Conservation (phyloP, 2,329 filamentous ascomycete species). For the Botrytis byssoidea region DNA sequence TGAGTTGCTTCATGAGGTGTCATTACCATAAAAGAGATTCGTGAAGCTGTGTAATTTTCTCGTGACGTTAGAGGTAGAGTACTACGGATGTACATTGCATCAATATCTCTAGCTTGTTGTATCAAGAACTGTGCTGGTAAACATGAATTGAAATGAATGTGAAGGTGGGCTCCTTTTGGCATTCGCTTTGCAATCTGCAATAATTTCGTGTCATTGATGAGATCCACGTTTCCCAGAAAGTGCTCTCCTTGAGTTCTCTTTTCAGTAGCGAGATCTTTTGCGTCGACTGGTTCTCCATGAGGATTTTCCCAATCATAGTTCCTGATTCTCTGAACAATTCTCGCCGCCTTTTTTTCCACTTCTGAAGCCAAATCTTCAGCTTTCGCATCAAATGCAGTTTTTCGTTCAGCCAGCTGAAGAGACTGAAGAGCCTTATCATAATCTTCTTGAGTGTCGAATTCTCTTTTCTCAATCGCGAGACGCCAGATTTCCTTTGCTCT, state of each 20-base stretch:
- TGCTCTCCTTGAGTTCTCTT: slow-evolving; percentile 48
- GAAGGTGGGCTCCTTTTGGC: slow-evolving; percentile 72
- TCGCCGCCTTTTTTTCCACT: slow-evolving; percentile 34
- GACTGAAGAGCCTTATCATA: slow-evolving; percentile 30
- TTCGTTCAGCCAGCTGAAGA: slow-evolving; percentile 33
- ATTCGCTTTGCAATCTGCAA: slow-evolving; percentile 56
- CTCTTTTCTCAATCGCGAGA: slow-evolving; percentile 22
- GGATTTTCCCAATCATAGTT: slow-evolving; percentile 34
- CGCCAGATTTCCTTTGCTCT: slow-evolving; percentile 25
- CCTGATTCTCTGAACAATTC: slow-evolving; percentile 35
- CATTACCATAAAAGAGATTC: slow-evolving; percentile 39
- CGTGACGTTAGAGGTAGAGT: slow-evolving; percentile 47
- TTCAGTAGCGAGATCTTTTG: slow-evolving; percentile 26
- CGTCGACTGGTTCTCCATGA: slow-evolving; percentile 30
- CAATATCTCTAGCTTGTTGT: slow-evolving; percentile 51
- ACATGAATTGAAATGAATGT: slow-evolving; percentile 78
- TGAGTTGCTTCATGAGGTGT: slow-evolving; percentile 35
- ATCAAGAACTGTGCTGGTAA: slow-evolving; percentile 61
- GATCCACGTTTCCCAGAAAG: slow-evolving; percentile 54
- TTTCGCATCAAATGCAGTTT: slow-evolving; percentile 36
- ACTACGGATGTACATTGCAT: slow-evolving; percentile 69
- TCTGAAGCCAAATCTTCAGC: slow-evolving; percentile 29
- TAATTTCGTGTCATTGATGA: slow-evolving; percentile 56
- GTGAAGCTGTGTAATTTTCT: slow-evolving; percentile 28
- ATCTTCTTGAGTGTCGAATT: slow-evolving; percentile 26